Base-by-base conservation (phyloP, 1,139 yeast species). In the Sugiyamaella novakii region DNA sequence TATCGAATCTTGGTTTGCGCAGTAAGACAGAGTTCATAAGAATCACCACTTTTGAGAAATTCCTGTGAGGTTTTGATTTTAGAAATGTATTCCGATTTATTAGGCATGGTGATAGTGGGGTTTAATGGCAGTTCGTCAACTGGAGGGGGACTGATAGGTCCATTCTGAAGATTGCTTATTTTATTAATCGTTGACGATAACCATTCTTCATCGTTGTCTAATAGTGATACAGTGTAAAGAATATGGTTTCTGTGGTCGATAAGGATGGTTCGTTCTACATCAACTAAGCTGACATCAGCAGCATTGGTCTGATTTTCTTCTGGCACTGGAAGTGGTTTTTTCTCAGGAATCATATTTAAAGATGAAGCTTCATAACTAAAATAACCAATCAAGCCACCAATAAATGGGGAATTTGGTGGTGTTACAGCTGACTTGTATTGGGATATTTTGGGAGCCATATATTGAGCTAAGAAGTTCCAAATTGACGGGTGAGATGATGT, bases 21-120 rank as follows among this genome's bases (percentile, higher is more conserved):
- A 0, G 98, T 92, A 34, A 92, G 74, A 63, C 98, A 92, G 21
- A 94, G 75, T 64, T 94, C 99, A 62, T 94, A 94, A 1, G 98
- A 89, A 62, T 92, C 95, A 8, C 99, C 99, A 3, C 83, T 71
- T 49, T 77, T 80, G 39, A 94, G 74, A 55, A 71, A 81, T 17
- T 79, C 76, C 65, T 88, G 95, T 63, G 96, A 87, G 47, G 70
- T 57, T 1, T 72, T 63, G 60, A 89, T 87, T 43, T 80, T 81
- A 2, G 71, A 55, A 6, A 72, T 65, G 66, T 91, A 92, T 1
- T 69, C 63, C 0, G 72, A 72, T 53, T 78, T 76, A 18, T 77
- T 70, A 0, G 96, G 95, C 49, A 74, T 67, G 21, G 69, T 71
- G 46, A 81, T 74, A 17, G 59, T 59, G 14, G 54, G 54, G 17